These are phyloP conservation scores for Euphorbia tirucalli DNA, from an alignment of 345 rosid genomes.

Conservation along the genomic window DNA sequence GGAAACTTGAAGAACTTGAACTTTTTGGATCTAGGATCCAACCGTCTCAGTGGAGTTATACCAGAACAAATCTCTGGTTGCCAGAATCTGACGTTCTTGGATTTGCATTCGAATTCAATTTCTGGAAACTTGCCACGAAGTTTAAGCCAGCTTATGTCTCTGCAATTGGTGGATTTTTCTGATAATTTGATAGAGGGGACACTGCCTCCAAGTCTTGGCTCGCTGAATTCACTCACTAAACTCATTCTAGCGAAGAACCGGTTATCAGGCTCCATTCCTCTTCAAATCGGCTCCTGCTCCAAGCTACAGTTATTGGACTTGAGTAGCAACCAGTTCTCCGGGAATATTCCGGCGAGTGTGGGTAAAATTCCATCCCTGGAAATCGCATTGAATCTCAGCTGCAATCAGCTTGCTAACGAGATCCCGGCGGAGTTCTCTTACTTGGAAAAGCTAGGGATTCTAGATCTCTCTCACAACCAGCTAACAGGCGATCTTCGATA, in stretches of 20 bases:
- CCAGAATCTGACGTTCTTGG: slow-evolving; percentile 64
- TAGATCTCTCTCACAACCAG: too few species aligned
- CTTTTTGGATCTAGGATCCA: too few species aligned
- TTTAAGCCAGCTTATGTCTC: slow-evolving; percentile 42
- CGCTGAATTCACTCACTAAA: slow-evolving; percentile 61
- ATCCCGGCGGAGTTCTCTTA: too few species aligned
- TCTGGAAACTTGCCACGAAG: slow-evolving; percentile 57
- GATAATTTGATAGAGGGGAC: slow-evolving; percentile 54
- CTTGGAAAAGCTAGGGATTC: too few species aligned
- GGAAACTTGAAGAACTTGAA: too few species aligned
- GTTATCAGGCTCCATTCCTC: slow-evolving; percentile 61
- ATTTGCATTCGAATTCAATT: slow-evolving; percentile 72
- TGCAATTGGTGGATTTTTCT: slow-evolving; percentile 67
- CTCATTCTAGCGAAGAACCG: slow-evolving; percentile 60
- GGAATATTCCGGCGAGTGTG: slow-evolving; percentile 59
- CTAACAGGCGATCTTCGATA: too few species aligned
- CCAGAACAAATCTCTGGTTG: slow-evolving; percentile 64
- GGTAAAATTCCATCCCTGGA: slow-evolving; percentile 69
- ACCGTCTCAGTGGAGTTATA: too few species aligned
- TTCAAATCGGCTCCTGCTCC: slow-evolving; percentile 58
- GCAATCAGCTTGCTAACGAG: too few species aligned
- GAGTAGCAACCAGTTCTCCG: slow-evolving; percentile 58
- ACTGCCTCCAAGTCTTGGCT: slow-evolving; percentile 56
- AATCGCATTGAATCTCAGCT: too few species aligned
- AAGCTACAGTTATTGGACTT: slow-evolving; percentile 76